Evolutionary conservation across 2,329 filamentous ascomycete species (phyloP).

Genomic region (Paracoccidioides brasiliensis): DNA sequence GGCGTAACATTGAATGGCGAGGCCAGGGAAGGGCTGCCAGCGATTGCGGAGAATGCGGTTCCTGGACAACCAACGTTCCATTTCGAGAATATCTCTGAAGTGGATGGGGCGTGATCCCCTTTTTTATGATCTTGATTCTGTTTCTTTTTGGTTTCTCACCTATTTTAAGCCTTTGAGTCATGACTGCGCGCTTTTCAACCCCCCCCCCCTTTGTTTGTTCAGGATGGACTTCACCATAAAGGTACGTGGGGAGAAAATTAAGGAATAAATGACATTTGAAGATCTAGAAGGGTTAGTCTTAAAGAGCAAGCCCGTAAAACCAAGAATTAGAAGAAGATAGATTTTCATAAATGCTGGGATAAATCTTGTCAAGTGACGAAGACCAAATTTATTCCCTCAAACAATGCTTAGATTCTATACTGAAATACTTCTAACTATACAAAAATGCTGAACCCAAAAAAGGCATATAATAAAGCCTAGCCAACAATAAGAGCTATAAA

Average conservation of each 20-base stretch:
- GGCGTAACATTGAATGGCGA: constrained; percentile 30
- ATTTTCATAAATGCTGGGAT: not conserved
- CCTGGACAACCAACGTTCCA: constrained; percentile 71
- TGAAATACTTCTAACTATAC: no score
- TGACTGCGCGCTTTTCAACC: not conserved
- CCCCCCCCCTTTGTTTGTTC: not conserved
- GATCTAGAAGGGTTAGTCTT: not conserved
- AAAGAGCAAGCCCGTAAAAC: not conserved
- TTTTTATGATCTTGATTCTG: not conserved
- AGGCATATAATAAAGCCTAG: not conserved
- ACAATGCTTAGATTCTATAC: not conserved
- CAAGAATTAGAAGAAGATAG: not conserved
- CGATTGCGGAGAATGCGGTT: constrained; percentile 57
- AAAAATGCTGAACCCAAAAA: not conserved
- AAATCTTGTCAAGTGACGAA: not conserved
- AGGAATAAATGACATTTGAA: not conserved
- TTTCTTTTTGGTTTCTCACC: not conserved
- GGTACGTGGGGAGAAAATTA: not conserved
- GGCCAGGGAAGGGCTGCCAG: constrained; percentile 42
- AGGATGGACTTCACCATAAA: not conserved
- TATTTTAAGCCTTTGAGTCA: not conserved
- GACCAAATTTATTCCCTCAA: not conserved
- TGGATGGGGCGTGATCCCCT: constrained; percentile 1
- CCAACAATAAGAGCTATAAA: not conserved
- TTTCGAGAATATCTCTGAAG: constrained; percentile 60